These are phyloP conservation scores for Euphorbia tirucalli DNA, from an alignment of 345 rosid species.

Conservation along the genomic window DNA sequence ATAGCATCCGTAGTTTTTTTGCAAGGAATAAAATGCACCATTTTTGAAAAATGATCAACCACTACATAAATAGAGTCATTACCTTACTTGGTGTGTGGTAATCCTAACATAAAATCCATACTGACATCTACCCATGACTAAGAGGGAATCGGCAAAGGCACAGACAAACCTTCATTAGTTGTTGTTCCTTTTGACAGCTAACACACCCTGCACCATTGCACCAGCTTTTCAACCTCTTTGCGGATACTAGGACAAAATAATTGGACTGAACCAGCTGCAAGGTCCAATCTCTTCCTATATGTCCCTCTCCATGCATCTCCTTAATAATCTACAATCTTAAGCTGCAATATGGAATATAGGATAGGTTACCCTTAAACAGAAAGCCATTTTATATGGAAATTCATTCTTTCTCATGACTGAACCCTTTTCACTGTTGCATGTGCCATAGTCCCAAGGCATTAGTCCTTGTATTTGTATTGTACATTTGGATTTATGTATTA, in stretches of 20 bases:
- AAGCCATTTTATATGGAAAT: neutral
- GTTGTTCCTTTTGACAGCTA: neutral
- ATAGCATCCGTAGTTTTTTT: too few species aligned
- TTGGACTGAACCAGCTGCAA: neutral
- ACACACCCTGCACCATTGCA: neutral
- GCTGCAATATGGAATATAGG: neutral
- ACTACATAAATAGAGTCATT: too few species aligned
- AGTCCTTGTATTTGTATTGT: too few species aligned
- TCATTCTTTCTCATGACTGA: neutral
- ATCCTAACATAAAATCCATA: too few species aligned
- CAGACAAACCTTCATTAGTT: neutral
- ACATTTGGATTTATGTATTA: too few species aligned
- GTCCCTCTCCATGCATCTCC: neutral
- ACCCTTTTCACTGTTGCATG: too few species aligned
- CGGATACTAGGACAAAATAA: neutral
- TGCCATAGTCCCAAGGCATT: too few species aligned
- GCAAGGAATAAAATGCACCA: too few species aligned
- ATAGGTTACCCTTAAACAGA: neutral
- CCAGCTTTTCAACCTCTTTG: neutral
- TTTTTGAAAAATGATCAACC: too few species aligned
- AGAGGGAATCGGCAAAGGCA: neutral
- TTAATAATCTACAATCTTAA: neutral
- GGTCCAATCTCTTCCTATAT: neutral
- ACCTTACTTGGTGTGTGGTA: too few species aligned
- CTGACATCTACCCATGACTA: neutral